Evolutionary conservation across 768 basidiomycete species (phyloP).

Genomic region (Termitomyces sp.): DNA sequence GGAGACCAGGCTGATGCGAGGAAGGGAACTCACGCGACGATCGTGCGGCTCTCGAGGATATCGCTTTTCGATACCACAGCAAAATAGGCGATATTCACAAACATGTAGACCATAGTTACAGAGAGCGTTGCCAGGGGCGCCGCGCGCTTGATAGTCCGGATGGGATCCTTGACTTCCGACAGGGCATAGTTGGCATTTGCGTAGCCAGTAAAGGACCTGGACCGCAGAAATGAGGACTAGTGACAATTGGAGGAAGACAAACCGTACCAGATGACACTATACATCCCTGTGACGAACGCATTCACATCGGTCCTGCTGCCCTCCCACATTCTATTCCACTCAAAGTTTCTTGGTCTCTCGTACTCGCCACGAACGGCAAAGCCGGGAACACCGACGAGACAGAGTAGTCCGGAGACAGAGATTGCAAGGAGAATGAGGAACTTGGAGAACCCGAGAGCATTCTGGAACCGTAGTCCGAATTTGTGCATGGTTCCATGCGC

Average conservation of each 20-base stretch:
- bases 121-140: slow-evolving; percentile 59
- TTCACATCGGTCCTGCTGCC: slow-evolving; percentile 51
- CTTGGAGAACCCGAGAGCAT: slow-evolving; percentile 57
- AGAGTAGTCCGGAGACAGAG: slow-evolving; percentile 47
- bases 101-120: slow-evolving; percentile 55
- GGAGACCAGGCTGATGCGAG: neutral
- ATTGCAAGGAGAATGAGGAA: slow-evolving; percentile 48
- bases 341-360: slow-evolving; percentile 49
- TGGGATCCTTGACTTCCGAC: slow-evolving; percentile 64
- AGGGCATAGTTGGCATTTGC: slow-evolving; percentile 71
- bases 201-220: slow-evolving; percentile 71
- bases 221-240: neutral
- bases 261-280: slow-evolving; percentile 63
- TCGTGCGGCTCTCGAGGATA: slow-evolving; percentile 56
- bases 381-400: slow-evolving; percentile 40
- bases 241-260: neutral
- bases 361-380: slow-evolving; percentile 46
- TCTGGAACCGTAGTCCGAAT: slow-evolving; percentile 58
- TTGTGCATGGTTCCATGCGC: slow-evolving; percentile 50
- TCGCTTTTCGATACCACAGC: slow-evolving; percentile 66
- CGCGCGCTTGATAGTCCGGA: slow-evolving; percentile 65
- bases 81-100: slow-evolving; percentile 70
- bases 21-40: slow-evolving; percentile 52
- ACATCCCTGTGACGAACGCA: slow-evolving; percentile 58
- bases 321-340: slow-evolving; percentile 59